Evolutionary conservation across 495 filamentous ascomycete species (phyloP).

Genomic region (Apodospora peruviana): DNA sequence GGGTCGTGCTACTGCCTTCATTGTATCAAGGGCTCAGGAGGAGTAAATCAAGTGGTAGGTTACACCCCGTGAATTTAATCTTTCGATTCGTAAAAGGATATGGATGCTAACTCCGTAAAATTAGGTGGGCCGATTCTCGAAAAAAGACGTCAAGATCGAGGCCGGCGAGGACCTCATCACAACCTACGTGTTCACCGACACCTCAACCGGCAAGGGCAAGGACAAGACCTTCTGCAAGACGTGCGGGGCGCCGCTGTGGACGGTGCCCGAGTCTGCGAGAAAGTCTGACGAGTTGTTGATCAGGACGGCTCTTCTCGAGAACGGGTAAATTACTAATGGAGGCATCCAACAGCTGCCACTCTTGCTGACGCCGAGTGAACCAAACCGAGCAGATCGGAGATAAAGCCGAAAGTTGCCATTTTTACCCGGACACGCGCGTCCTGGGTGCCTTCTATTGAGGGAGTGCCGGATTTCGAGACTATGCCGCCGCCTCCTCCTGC

Average conservation of each 20-base stretch:
- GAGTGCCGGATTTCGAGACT: not conserved
- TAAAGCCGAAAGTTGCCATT: constrained; percentile 1
- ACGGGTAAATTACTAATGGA: not conserved
- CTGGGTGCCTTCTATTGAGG: not conserved
- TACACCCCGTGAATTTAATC: no score
- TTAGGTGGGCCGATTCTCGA: constrained; percentile 1
- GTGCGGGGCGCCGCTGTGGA: constrained; percentile 6
- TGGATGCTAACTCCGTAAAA: not conserved
- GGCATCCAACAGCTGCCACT: no score
- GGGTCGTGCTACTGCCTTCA: constrained; percentile 1
- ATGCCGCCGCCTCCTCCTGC: no score
- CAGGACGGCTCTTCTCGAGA: not conserved
- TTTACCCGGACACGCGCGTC: not conserved
- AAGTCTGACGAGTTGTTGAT: not conserved
- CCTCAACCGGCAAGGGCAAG: constrained; percentile 6
- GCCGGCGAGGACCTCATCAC: constrained; percentile 2
- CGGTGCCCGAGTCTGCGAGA: not conserved
- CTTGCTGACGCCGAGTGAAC: not conserved
- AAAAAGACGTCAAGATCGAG: not conserved
- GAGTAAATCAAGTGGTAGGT: not conserved
- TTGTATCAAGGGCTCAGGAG: constrained; percentile 3
- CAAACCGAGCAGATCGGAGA: not conserved
- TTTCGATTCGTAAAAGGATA: no score
- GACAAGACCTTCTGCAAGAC: constrained; percentile 11
- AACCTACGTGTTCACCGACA: constrained; percentile 2